These are phyloP conservation scores for Dimargaris cristalligena DNA, from an alignment of 192 early-diverging fungal genomes.

Conservation along the genomic window DNA sequence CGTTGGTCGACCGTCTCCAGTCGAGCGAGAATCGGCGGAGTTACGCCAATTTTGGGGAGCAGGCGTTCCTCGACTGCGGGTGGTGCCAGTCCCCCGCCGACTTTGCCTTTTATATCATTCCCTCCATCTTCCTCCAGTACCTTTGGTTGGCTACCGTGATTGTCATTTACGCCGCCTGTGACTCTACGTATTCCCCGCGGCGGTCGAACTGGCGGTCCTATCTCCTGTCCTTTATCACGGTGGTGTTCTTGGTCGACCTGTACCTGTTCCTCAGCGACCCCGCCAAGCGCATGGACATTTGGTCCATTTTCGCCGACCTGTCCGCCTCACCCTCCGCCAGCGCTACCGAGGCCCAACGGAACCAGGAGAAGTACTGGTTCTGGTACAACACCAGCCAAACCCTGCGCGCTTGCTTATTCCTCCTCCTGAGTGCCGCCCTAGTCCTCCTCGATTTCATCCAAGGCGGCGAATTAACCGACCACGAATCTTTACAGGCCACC, in stretches of 20 bases:
- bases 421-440: background rate
- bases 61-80: constrained; percentile 14
- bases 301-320: background rate
- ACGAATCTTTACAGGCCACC: background rate
- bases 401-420: background rate
- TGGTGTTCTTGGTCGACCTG: background rate
- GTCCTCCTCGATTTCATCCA: background rate
- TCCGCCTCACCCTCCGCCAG: background rate
- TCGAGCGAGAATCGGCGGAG: constrained; percentile 10
- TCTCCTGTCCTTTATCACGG: background rate
- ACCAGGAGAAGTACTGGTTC: background rate
- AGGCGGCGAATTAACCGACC: background rate
- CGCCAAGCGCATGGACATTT: background rate
- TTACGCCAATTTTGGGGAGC: constrained; percentile 14
- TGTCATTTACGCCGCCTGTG: background rate
- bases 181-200: background rate
- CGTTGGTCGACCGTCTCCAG: constrained; percentile 12
- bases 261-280: background rate
- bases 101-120: background rate
- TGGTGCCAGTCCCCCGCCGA: constrained; percentile 13
- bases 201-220: background rate
- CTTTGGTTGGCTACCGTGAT: constrained; percentile 1
- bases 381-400: background rate
- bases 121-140: background rate
- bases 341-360: background rate